Evolutionary conservation across 495 filamentous ascomycete species (phyloP).

Genomic region (Penicillium fimorum): DNA sequence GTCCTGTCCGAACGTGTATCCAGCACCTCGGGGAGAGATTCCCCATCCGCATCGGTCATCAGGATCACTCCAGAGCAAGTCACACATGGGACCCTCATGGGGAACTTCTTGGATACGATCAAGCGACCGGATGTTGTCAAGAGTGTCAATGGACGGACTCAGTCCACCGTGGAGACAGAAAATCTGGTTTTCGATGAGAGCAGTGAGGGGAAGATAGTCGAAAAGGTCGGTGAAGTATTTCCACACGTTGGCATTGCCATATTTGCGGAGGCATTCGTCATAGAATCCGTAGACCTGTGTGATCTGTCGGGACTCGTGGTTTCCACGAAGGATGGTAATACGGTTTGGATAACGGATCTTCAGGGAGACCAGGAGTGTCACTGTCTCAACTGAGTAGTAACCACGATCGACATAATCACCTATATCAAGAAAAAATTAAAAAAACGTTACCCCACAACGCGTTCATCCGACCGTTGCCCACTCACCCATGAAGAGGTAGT

Average conservation of each 20-base stretch:
- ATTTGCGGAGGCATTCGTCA: constrained; percentile 95
- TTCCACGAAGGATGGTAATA: constrained; percentile 94
- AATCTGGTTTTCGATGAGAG: constrained; percentile 99
- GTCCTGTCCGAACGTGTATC: constrained; percentile 98
- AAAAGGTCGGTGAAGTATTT: constrained; percentile 99
- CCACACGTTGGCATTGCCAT: constrained; percentile 98
- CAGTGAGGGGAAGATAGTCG: constrained; percentile 97
- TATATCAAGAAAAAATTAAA: constrained; percentile 32
- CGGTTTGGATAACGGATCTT: constrained; percentile 96
- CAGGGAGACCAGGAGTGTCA: constrained; percentile 87
- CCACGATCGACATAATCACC: constrained; percentile 96
- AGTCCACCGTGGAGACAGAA: constrained; percentile 98
- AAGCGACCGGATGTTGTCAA: constrained; percentile 94
- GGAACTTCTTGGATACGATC: constrained; percentile 98
- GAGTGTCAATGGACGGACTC: constrained; percentile 93
- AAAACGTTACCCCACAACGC: constrained; percentile 4
- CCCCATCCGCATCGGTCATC: constrained; percentile 99
- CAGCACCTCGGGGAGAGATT: constrained; percentile 93
- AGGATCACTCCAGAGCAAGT: constrained; percentile 95
- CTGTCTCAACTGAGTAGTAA: constrained; percentile 96
- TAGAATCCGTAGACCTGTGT: constrained; percentile 98
- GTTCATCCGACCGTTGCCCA: constrained; percentile 20
- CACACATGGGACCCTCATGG: constrained; percentile 98
- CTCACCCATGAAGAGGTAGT: constrained; percentile 93
- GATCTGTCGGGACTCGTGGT: constrained; percentile 97